phyloP scores from a whole-genome alignment of 2,329 filamentous ascomycete species.

The Plenodomus lindquistii region DNA sequence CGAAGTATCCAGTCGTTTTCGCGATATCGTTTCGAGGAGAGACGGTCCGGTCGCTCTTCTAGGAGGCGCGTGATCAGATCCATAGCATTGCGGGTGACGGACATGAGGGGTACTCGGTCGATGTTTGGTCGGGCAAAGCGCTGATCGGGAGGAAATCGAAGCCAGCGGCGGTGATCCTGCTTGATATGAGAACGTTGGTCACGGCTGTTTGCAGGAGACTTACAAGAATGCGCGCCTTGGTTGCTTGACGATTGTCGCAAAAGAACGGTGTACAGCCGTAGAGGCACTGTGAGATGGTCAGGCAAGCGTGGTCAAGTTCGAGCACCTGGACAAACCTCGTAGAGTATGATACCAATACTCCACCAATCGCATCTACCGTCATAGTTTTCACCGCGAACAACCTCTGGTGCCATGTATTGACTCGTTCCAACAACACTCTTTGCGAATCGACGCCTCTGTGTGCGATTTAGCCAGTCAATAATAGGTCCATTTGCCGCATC shows the following conservation, averaged over 20 bases:
- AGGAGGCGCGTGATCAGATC: constrained; percentile 76
- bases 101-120: constrained; percentile 42
- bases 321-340: constrained; percentile 61
- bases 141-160: constrained; percentile 68
- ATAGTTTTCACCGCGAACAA: constrained; percentile 79
- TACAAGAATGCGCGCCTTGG: constrained; percentile 83
- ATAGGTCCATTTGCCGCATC: constrained; percentile 34
- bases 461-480: constrained; percentile 50
- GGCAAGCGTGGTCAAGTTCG: not conserved
- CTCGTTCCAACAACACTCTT: constrained; percentile 91
- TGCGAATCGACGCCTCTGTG: constrained; percentile 69
- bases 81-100: constrained; percentile 71
- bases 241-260: constrained; percentile 77
- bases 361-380: constrained; percentile 96
- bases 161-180: constrained; percentile 69
- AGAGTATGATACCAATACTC: constrained; percentile 93
- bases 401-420: constrained; percentile 98
- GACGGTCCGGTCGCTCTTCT: constrained; percentile 71
- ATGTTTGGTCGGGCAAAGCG: constrained; percentile 58
- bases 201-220: constrained; percentile 33
- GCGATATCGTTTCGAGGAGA: constrained; percentile 77
- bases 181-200: not conserved
- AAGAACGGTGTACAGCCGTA: constrained; percentile 92
- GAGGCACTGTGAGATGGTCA: constrained; percentile 64
- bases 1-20: constrained; percentile 59